Percentiles rank a stretch among this genome's conserved stretches.
Conservation (phyloP, 208 protist genomes). For the Leishmania arabica region DNA sequence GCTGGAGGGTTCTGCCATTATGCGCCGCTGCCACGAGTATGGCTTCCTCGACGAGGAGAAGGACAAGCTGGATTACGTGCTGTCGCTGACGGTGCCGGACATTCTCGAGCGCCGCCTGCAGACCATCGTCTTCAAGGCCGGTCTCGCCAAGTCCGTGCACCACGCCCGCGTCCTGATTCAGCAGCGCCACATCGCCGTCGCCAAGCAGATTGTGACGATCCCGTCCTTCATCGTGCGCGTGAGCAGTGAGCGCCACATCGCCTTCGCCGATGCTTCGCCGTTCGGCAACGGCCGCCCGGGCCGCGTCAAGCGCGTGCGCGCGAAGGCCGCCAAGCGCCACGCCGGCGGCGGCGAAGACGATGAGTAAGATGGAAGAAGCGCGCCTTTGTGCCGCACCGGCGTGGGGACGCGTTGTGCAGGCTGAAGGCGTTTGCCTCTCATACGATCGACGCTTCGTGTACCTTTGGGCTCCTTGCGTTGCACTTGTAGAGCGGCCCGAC, state of each 20-base stretch:
- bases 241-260: slow-evolving; percentile 99
- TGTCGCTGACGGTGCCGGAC: slow-evolving; percentile 98
- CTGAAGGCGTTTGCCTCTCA: background rate
- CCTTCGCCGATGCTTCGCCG: slow-evolving; percentile 96
- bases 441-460: background rate
- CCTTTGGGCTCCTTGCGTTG: background rate
- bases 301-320: slow-evolving; percentile 95
- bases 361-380: slow-evolving; percentile 27
- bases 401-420: background rate
- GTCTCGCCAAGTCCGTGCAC: slow-evolving; percentile 99
- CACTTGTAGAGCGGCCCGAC: background rate
- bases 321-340: slow-evolving; percentile 75
- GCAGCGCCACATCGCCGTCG: slow-evolving; percentile 99
- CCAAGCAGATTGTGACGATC: slow-evolving; percentile 99
- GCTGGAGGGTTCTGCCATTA: slow-evolving; percentile 99
- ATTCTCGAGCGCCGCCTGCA: slow-evolving; percentile 99
- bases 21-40: slow-evolving; percentile 97
- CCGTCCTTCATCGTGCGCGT: slow-evolving; percentile 99
- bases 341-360: slow-evolving; percentile 60
- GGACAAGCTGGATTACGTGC: slow-evolving; percentile 99
- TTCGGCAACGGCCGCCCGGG: slow-evolving; percentile 96
- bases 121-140: slow-evolving; percentile 98
- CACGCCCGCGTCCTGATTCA: slow-evolving; percentile 99
- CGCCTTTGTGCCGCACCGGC: background rate
- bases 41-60: slow-evolving; percentile 97